Percentiles rank a stretch among this genome's conserved stretches.
These are phyloP conservation scores for Reutealis trisperma DNA, from an alignment of 345 rosid genomes.

Conservation along the genomic window DNA sequence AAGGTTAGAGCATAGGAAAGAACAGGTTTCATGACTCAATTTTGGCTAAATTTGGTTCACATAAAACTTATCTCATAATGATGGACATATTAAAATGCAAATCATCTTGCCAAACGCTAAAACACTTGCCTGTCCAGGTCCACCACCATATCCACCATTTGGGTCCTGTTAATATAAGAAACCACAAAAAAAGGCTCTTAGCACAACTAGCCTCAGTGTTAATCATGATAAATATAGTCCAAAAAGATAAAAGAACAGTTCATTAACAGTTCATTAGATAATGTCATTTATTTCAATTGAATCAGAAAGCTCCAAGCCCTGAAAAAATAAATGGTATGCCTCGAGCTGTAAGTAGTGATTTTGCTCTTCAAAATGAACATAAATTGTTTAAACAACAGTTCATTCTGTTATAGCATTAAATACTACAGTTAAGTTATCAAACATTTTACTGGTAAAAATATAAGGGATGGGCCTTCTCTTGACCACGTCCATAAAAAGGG, in stretches of 20 bases:
- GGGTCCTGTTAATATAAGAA: slow-evolving; percentile 53
- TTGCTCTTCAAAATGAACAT: neutral
- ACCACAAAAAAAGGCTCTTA: neutral
- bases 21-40: neutral
- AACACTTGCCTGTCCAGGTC: slow-evolving; percentile 95
- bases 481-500: neutral
- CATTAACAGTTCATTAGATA: no score
- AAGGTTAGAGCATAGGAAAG: neutral
- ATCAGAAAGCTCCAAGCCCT: neutral
- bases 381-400: neutral
- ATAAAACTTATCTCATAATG: neutral
- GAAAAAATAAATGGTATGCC: neutral
- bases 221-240: neutral
- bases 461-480: neutral
- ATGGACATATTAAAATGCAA: neutral
- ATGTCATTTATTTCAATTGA: neutral
- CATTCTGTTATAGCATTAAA: neutral
- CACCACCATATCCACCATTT: slow-evolving; percentile 93
- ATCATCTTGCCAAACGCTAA: slow-evolving; percentile 7
- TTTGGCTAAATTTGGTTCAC: neutral
- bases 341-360: neutral
- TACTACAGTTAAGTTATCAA: neutral
- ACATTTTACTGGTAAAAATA: neutral
- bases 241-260: neutral
- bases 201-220: neutral